These are phyloP conservation scores for Candida nemodendra DNA, from an alignment of 805 yeast species.

Conservation along the genomic window DNA sequence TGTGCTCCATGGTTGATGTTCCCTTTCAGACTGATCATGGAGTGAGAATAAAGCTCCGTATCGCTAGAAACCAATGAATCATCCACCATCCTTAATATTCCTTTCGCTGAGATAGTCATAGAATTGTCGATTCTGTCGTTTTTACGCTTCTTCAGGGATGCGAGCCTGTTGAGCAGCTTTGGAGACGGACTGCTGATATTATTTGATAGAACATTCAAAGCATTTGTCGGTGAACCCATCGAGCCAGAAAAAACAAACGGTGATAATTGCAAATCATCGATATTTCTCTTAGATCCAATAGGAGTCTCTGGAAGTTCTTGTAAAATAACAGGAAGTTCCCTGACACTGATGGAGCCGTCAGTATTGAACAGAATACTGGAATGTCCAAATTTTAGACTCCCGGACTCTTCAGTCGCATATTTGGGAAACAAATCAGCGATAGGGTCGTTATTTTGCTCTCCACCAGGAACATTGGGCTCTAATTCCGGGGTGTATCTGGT, in stretches of 20 bases:
- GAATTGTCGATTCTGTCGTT: slow-evolving; percentile 35
- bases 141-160: slow-evolving; percentile 21
- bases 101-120: slow-evolving; percentile 36
- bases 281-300: slow-evolving; percentile 13
- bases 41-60: slow-evolving; percentile 29
- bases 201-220: slow-evolving; percentile 2
- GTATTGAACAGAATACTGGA: slow-evolving; percentile 5
- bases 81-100: slow-evolving; percentile 38
- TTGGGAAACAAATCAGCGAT: slow-evolving; percentile 8
- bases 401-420: slow-evolving; percentile 4
- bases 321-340: background rate
- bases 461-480: background rate
- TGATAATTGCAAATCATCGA: slow-evolving; percentile 13
- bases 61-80: slow-evolving; percentile 38
- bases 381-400: slow-evolving; percentile 12
- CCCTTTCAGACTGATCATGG: slow-evolving; percentile 11
- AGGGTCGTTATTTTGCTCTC: slow-evolving; percentile 10
- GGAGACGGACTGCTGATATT: slow-evolving; percentile 17
- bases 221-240: background rate
- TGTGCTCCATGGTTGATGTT: slow-evolving; percentile 2
- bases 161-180: slow-evolving; percentile 10
- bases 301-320: slow-evolving; percentile 14
- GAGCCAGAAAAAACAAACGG: slow-evolving; percentile 6
- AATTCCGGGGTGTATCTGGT: slow-evolving; percentile 6
- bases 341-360: slow-evolving; percentile 5